phyloP scores from a whole-genome alignment of 371 early-diverging fungal genomes.

The Apophysomyces variabilis region DNA sequence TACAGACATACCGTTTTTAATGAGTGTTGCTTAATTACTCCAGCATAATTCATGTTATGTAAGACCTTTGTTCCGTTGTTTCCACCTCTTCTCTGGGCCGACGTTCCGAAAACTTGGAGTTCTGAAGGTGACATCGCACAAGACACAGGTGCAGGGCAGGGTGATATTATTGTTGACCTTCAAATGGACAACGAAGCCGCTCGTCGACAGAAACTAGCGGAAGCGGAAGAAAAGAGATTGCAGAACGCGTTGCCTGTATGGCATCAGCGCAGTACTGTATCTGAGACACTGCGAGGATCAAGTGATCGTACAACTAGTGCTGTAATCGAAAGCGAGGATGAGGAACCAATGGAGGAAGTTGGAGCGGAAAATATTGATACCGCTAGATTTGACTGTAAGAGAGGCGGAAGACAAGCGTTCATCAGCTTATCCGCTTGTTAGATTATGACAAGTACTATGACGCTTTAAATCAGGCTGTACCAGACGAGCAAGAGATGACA shows the following conservation, averaged over 20 bases:
- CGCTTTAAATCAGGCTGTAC: conserved; percentile 32
- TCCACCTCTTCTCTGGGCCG: too few relatives aligned
- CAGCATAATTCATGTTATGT: too few relatives aligned
- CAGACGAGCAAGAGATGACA: conserved; percentile 10
- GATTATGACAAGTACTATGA: conserved; percentile 54
- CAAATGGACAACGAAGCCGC: conserved; percentile 77
- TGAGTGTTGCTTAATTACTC: too few relatives aligned
- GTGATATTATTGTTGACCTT: conserved; percentile 80
- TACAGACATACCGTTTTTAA: too few relatives aligned
- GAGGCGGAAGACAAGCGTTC: neutral
- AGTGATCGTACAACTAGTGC: conserved; percentile 23
- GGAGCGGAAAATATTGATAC: conserved; percentile 43
- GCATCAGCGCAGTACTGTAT: conserved; percentile 78
- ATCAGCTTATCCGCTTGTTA: conserved; percentile 12
- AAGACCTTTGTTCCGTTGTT: too few relatives aligned
- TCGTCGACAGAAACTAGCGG: conserved; percentile 67
- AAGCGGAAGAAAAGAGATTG: conserved; percentile 73
- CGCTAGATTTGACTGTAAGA: conserved; percentile 58
- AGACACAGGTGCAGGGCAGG: conserved; percentile 75
- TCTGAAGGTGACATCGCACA: conserved; percentile 44
- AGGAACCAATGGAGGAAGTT: conserved; percentile 49
- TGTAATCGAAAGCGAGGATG: conserved; percentile 27
- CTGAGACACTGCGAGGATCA: conserved; percentile 45
- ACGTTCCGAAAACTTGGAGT: too few relatives aligned
- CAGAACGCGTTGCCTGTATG: conserved; percentile 85